Percentiles rank a stretch among this genome's conserved stretches.
Evolutionary conservation across 2,329 filamentous ascomycete species (phyloP).

Genomic region (Fusarium subglutinans): DNA sequence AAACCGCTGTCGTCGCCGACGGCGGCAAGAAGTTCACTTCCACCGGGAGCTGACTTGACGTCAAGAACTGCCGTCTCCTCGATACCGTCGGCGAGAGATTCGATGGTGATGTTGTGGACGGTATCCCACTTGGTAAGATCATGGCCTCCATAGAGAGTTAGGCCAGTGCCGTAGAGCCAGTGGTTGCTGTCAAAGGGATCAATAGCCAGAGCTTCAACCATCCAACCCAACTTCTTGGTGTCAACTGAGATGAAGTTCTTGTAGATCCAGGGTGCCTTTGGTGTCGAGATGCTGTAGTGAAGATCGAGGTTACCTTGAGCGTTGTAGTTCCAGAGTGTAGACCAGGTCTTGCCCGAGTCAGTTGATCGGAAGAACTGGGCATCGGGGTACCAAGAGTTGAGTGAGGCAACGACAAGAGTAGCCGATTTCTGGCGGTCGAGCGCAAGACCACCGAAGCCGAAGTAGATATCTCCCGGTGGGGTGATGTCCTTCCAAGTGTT

Average conservation of each 20-base stretch:
- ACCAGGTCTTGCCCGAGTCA: slow-evolving; percentile 65
- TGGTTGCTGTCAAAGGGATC: slow-evolving; percentile 67
- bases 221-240: slow-evolving; percentile 65
- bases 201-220: slow-evolving; percentile 68
- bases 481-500: slow-evolving; percentile 66
- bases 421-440: slow-evolving; percentile 64
- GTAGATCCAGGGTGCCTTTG: slow-evolving; percentile 64
- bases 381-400: slow-evolving; percentile 70
- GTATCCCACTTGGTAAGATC: slow-evolving; percentile 66
- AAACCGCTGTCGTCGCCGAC: slow-evolving; percentile 64
- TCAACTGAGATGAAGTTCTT: slow-evolving; percentile 58
- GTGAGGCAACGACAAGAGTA: slow-evolving; percentile 63
- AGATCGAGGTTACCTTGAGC: slow-evolving; percentile 55
- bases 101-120: slow-evolving; percentile 57
- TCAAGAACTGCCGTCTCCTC: slow-evolving; percentile 63
- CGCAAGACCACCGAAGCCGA: slow-evolving; percentile 65
- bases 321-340: slow-evolving; percentile 61
- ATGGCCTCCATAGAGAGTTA: slow-evolving; percentile 63
- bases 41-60: slow-evolving; percentile 59
- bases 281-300: slow-evolving; percentile 57
- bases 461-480: slow-evolving; percentile 59
- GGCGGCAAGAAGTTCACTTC: slow-evolving; percentile 61
- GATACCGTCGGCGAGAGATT: slow-evolving; percentile 63
- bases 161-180: slow-evolving; percentile 69
- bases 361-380: slow-evolving; percentile 64